Conservation (phyloP, 805 yeast genomes). For the Lipomyces oligophaga region DNA sequence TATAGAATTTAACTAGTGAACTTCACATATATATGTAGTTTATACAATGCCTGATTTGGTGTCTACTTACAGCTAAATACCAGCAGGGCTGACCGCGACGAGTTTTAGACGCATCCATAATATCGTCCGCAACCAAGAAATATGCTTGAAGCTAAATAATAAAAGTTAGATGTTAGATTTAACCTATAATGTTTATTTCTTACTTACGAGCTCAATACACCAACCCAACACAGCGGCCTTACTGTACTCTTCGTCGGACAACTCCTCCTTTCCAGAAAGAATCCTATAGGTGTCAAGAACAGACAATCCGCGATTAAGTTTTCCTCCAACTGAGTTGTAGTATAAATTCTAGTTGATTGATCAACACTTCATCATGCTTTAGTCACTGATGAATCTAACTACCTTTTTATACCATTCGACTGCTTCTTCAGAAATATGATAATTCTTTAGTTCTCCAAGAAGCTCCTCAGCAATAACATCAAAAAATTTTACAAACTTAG, state of each 20-base stretch:
- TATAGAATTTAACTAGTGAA: conserved; percentile 5
- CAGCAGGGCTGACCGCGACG: conserved; percentile 99
- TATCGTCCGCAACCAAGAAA: conserved; percentile 95
- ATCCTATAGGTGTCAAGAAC: conserved; percentile 89
- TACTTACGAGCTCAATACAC: conserved; percentile 68
- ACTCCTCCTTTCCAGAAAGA: conserved; percentile 62
- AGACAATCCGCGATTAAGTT: conserved; percentile 91
- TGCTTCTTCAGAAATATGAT: conserved; percentile 84
- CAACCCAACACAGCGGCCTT: conserved; percentile 89
- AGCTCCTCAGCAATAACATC: conserved; percentile 77
- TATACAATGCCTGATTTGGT: neutral
- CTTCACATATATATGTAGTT: neutral
- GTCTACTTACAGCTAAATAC: conserved; percentile 51
- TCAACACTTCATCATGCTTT: too few species aligned
- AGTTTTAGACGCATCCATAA: conserved; percentile 95
- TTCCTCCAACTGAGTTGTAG: conserved; percentile 95
- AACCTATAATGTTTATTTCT: neutral
- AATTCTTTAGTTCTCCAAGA: conserved; percentile 53
- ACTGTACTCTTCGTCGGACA: conserved; percentile 66
- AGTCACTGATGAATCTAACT: neutral
- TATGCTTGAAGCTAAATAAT: conserved; percentile 75
- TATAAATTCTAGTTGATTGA: conserved; percentile 44
- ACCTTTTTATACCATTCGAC: conserved; percentile 71
- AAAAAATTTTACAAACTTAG: conserved; percentile 47
- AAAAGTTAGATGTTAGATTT: neutral